Evolutionary conservation across 2,329 filamentous ascomycete genomes (phyloP), one percentile per base, ranked within the genome.

Genomic region (Fusarium subglutinans): DNA sequence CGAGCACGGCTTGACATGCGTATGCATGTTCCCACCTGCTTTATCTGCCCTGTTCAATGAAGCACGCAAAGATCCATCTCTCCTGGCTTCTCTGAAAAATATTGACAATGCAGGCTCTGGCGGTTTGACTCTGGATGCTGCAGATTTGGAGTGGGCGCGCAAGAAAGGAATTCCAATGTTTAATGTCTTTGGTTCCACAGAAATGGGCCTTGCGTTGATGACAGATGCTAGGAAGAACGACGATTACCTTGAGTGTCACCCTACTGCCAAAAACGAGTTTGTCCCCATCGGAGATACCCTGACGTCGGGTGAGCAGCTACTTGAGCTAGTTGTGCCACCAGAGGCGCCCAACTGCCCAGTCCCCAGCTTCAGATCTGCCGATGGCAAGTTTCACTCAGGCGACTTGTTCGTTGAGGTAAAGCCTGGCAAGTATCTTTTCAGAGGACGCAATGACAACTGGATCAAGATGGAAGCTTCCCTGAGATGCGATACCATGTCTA

Each of bases 401-500:
- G 78, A 76, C 13, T 57, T 79, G 26, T 79, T 80, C 22, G 62
- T 72, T 6, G 71, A 78, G 43, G 51, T 66, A 5, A 45, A n/a
- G n/a, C 72, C 76, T 8, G 75, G 76, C 0, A 43, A 63, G 24
- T 78, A 73, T n/a, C 1, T 74, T 3, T 55, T 60, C 3, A 69
- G 66, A 8, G 77, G 77, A 5, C 75, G 77, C 2, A 72, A 66
- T 4, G 76, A 78, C 15, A 68, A 76, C 24, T 78, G 77, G 76
- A 78, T 78, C 59, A 78, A 78, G 33, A 78, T 78, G 76, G 51
- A 75, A 20, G 48, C 40, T 8, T 65, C 74, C 3, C 47, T 73
- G 14, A 53, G 73, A 15, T 78, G 77, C 15, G 73, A 78, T 22
- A 76, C 77, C 1, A 14, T 47, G 1, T 73, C 75, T 2, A 76